Conservation (phyloP, 176 grass and related monocot genomes). For the maize (Zea mays) region Zm-B73-REFERENCE-NAM-5.0 NC_050102.1:161589501-161590000, state of each 20-base stretch:
- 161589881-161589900: background rate
- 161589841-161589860: background rate
- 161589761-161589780: conserved; percentile 14
- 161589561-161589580: conserved; percentile 81
- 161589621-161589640: conserved; percentile 79
- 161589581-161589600: conserved; percentile 41
- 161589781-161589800: background rate
- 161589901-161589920: background rate
- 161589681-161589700: conserved; percentile 98
- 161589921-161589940: background rate
- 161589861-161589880: conserved; percentile 1
- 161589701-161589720: conserved; percentile 6
- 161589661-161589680: conserved; percentile 79
- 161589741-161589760: background rate
- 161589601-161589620: conserved; percentile 49
- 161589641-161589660: conserved; percentile 58
- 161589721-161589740: conserved; percentile 2
- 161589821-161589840: background rate
- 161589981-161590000: background rate
- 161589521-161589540: conserved; percentile 64
- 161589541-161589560: conserved; percentile 75
- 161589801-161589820: background rate
- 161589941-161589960: background rate
- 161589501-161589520: conserved; percentile 81
- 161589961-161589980: conserved; percentile 11